A percentile compares a stretch with the other conserved stretches of the same genome.
These are phyloP conservation scores for Mycosphaerelloides madeirae DNA, from an alignment of 2,329 filamentous ascomycete genomes.

Conservation along the genomic window DNA sequence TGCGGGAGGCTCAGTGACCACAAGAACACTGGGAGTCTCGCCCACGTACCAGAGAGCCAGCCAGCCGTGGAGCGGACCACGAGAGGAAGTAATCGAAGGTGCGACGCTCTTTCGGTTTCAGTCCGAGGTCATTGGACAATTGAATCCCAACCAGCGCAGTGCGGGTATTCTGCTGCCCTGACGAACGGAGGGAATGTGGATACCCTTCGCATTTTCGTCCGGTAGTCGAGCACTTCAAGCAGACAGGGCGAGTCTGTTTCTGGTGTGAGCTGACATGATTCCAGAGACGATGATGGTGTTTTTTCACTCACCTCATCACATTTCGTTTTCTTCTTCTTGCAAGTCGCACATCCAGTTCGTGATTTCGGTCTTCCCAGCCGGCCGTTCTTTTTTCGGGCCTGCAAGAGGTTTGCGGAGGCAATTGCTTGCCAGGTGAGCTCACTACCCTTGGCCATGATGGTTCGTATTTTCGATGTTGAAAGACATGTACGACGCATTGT, in stretches of 20 bases:
- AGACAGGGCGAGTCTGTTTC: constrained; percentile 40
- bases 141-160: constrained; percentile 1
- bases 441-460: not conserved
- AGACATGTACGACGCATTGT: no score
- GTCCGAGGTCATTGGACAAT: constrained; percentile 5
- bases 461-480: no score
- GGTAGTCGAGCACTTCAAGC: constrained; percentile 49
- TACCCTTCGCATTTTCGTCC: constrained; percentile 54
- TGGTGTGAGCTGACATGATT: no score
- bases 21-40: no score
- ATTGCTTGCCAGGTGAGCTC: constrained; percentile 1
- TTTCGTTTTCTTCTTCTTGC: constrained; percentile 48
- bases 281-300: no score
- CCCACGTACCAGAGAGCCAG: constrained; percentile 9
- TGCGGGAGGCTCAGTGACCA: not conserved
- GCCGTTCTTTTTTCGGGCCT: constrained; percentile 16
- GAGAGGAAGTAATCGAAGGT: constrained; percentile 22
- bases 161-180: not conserved
- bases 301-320: constrained; percentile 44
- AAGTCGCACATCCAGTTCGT: constrained; percentile 17
- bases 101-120: constrained; percentile 9
- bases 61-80: constrained; percentile 19
- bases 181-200: constrained; percentile 1
- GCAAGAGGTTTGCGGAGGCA: constrained; percentile 4
- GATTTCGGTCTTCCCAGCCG: constrained; percentile 18